These are phyloP conservation scores for Phytophthora pluvialis DNA, from an alignment of 352 stramenopile species.

Conservation along the genomic window DNA sequence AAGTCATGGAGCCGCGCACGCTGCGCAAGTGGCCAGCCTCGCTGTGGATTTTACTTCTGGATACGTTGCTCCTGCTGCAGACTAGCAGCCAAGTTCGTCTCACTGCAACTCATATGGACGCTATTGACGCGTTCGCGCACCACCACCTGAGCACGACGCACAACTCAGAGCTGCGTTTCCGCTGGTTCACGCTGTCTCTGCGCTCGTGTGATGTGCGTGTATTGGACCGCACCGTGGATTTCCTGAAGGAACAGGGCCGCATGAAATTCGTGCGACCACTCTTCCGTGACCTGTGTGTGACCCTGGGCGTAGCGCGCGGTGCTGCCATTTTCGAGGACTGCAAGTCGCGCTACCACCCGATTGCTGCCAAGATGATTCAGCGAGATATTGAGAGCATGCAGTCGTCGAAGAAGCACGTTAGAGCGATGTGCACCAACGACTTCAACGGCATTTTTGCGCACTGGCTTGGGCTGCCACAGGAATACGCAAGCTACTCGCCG, in stretches of 20 bases:
- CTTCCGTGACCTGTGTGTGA: constrained; percentile 56
- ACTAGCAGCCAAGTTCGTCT: constrained; percentile 19
- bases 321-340: constrained; percentile 42
- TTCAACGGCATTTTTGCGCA: constrained; percentile 34
- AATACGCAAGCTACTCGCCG: constrained; percentile 40
- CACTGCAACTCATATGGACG: constrained; percentile 42
- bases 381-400: constrained; percentile 42
- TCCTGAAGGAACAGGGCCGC: constrained; percentile 65
- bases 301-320: constrained; percentile 28
- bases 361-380: constrained; percentile 73
- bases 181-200: constrained; percentile 65
- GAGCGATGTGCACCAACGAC: constrained; percentile 21
- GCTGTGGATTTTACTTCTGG: constrained; percentile 60
- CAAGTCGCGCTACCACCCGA: constrained; percentile 69
- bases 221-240: constrained; percentile 39
- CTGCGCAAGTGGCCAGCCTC: constrained; percentile 51
- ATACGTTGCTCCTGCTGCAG: constrained; percentile 55
- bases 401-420: constrained; percentile 9
- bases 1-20: constrained; percentile 1
- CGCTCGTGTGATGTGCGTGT: constrained; percentile 49
- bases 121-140: constrained; percentile 55
- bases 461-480: constrained; percentile 37
- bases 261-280: constrained; percentile 78
- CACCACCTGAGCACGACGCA: constrained; percentile 51
- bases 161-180: constrained; percentile 71